Conservation (phyloP, 805 yeast genomes). For the Starmerella apicola region DNA sequence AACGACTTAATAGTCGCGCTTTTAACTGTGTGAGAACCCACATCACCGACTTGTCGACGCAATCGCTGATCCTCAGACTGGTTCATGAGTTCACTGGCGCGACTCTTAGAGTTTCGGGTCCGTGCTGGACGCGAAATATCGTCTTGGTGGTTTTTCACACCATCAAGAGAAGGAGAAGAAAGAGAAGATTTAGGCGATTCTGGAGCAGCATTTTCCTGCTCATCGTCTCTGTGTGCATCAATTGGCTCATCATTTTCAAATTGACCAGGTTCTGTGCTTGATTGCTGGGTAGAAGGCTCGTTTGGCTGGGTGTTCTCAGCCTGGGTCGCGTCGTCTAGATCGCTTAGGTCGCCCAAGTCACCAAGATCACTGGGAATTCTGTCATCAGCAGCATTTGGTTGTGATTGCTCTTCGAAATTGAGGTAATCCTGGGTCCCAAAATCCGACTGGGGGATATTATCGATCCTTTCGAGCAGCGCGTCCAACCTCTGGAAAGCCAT, state of each 20-base stretch:
- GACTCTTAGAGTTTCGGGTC: background rate
- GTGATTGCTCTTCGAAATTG: background rate
- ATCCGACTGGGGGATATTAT: conserved; percentile 2
- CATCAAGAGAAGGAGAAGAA: background rate
- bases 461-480: conserved; percentile 11
- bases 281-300: background rate
- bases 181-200: background rate
- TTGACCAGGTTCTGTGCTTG: background rate
- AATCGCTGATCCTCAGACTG: conserved; percentile 12
- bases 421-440: background rate
- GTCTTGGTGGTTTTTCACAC: no score
- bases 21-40: conserved; percentile 10
- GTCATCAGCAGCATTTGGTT: conserved; percentile 6
- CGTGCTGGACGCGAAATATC: background rate
- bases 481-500: conserved; percentile 12
- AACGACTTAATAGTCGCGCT: conserved; percentile 11
- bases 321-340: background rate
- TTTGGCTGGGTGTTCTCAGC: background rate
- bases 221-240: background rate
- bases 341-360: background rate
- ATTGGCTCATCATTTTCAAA: background rate
- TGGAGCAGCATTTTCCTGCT: background rate
- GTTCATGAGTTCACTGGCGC: conserved; percentile 3
- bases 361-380: background rate
- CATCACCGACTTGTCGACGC: conserved; percentile 14